A percentile compares a stretch with the other conserved stretches of the same genome.
phyloP scores from a whole-genome alignment of 495 filamentous ascomycete species.

The Niebla homalea region DNA sequence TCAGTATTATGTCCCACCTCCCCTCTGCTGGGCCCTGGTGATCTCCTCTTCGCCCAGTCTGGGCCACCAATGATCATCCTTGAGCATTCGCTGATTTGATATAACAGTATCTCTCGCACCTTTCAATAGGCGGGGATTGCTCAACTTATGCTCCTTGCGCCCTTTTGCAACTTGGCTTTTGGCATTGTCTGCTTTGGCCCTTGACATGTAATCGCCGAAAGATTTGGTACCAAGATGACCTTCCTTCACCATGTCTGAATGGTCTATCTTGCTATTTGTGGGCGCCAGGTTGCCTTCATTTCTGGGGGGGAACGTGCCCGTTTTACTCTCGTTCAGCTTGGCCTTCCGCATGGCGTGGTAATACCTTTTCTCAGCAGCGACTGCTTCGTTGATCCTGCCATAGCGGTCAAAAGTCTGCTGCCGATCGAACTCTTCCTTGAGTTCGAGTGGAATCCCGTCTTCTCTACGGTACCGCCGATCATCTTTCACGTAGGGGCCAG shows the following conservation, averaged over 20 bases:
- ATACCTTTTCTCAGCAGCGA: constrained; percentile 7
- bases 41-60: constrained; percentile 11
- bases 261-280: no score
- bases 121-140: background rate
- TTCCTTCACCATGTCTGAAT: no score
- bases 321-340: background rate
- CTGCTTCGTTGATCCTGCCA: constrained; percentile 4
- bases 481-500: constrained; percentile 33
- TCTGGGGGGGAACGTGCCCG: no score
- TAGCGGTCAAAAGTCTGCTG: constrained; percentile 4
- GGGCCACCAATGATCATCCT: constrained; percentile 38
- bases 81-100: constrained; percentile 10
- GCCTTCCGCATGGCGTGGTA: constrained; percentile 25
- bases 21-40: background rate
- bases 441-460: constrained; percentile 21
- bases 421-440: constrained; percentile 4
- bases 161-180: background rate
- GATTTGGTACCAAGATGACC: no score
- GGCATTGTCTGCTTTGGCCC: no score
- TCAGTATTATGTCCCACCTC: no score
- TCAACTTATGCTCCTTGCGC: background rate
- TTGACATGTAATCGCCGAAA: no score
- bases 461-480: constrained; percentile 23
- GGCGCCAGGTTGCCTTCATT: no score
- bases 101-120: constrained; percentile 13